phyloP scores from a whole-genome alignment of 106 monocot genomes.

The Dendrobium officinale region DNA sequence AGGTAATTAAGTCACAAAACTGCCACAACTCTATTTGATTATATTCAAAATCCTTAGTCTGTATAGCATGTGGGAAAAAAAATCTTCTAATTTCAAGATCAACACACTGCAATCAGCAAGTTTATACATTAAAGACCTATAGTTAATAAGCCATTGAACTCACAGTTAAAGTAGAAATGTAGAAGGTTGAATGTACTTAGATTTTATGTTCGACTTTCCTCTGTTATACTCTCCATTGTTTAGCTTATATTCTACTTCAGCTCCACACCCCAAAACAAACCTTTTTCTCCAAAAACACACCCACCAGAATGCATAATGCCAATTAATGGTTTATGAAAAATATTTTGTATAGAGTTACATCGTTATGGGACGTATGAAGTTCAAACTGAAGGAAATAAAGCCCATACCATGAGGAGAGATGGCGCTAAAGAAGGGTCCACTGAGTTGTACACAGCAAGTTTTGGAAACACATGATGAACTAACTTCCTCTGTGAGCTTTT shows the following conservation, averaged over 20 bases:
- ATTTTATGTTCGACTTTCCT: not conserved
- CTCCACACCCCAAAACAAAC: not conserved
- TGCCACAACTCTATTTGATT: not conserved
- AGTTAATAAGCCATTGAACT: not conserved
- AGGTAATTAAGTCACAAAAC: not conserved
- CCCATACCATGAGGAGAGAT: conserved; percentile 91
- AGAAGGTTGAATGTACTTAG: not conserved
- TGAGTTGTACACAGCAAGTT: conserved; percentile 97
- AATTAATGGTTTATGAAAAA: conserved; percentile 1
- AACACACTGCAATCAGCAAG: not conserved
- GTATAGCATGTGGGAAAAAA: not conserved
- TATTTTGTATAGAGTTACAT: not conserved
- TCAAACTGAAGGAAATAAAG: not conserved
- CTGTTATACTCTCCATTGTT: not conserved
- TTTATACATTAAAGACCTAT: not conserved
- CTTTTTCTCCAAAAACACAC: too few species aligned
- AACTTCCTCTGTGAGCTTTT: conserved; percentile 91
- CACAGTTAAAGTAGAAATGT: not conserved
- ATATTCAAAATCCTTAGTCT: not conserved
- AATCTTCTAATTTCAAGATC: not conserved
- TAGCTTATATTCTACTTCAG: not conserved
- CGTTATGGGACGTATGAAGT: not conserved
- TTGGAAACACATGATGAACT: conserved; percentile 84
- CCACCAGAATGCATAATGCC: not conserved
- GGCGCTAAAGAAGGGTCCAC: conserved; percentile 95